Percentiles rank a stretch among this genome's conserved stretches.
These are phyloP conservation scores for Psilocybe subaeruginosa DNA, from an alignment of 768 basidiomycete species.

Conservation along the genomic window DNA sequence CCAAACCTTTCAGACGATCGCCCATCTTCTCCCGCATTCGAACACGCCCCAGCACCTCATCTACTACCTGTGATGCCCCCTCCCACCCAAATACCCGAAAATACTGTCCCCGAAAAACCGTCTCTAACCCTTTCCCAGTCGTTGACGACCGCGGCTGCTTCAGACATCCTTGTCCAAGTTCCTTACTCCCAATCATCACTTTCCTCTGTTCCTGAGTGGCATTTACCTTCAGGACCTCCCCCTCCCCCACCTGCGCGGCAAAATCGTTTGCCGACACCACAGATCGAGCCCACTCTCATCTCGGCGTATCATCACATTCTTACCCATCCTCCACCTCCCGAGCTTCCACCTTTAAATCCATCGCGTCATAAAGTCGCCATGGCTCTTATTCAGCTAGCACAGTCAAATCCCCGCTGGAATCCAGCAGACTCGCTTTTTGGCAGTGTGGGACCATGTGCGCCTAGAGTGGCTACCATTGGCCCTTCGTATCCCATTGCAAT, in stretches of 20 bases:
- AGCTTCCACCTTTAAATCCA: constrained; percentile 53
- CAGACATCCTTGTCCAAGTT: constrained; percentile 72
- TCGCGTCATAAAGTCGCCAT: constrained; percentile 78
- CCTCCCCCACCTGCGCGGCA: constrained; percentile 21
- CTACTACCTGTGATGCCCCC: constrained; percentile 36
- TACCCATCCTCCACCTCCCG: constrained; percentile 62
- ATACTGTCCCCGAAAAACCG: constrained; percentile 38
- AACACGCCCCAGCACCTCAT: constrained; percentile 32
- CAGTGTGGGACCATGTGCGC: constrained; percentile 58
- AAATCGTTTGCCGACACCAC: constrained; percentile 48
- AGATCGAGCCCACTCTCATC: constrained; percentile 65
- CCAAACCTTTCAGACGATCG: constrained; percentile 40
- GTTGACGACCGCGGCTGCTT: constrained; percentile 53
- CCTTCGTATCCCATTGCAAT: constrained; percentile 67
- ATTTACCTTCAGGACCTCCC: constrained; percentile 52
- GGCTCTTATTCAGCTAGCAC: constrained; percentile 61
- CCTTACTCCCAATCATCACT: constrained; percentile 78
- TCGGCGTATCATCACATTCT: constrained; percentile 79
- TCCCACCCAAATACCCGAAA: constrained; percentile 32
- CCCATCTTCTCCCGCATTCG: constrained; percentile 31
- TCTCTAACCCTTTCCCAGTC: constrained; percentile 44
- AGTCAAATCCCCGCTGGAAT: constrained; percentile 67
- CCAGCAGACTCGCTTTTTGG: constrained; percentile 67
- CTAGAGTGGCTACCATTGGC: constrained; percentile 63
- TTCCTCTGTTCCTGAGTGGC: constrained; percentile 66